phyloP scores from a whole-genome alignment of 2,329 filamentous ascomycete genomes.

The Biscogniauxia mediterranea region DNA sequence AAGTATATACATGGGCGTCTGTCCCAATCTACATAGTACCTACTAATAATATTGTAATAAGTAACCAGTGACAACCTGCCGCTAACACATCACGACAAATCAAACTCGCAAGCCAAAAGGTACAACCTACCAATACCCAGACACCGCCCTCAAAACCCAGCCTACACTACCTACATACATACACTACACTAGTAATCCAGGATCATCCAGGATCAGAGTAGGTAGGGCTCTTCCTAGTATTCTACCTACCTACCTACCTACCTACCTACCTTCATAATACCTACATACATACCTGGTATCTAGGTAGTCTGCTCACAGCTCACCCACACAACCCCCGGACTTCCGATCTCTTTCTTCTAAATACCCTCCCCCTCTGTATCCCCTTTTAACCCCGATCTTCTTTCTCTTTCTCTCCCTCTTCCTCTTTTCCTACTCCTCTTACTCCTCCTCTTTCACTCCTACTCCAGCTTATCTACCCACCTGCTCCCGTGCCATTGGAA shows the following conservation, averaged over 20 bases:
- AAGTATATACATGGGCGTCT: no score
- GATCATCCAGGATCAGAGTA: no score
- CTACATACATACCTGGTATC: no score
- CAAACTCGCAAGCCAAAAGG: constrained; percentile 2
- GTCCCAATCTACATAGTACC: no score
- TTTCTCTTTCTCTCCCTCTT: constrained; percentile 3
- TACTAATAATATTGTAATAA: no score
- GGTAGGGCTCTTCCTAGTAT: neutral
- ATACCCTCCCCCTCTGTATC: constrained; percentile 3
- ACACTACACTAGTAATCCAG: no score
- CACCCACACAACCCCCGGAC: constrained; percentile 18
- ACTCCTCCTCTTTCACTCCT: constrained; percentile 1
- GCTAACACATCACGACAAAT: neutral
- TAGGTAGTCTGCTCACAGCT: no score
- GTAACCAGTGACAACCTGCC: no score
- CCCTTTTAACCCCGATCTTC: neutral
- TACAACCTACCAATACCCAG: neutral
- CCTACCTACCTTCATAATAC: no score
- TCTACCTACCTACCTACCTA: no score
- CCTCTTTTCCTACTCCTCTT: constrained; percentile 11
- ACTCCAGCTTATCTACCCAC: neutral
- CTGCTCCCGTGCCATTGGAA: neutral
- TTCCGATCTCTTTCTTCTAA: constrained; percentile 22
- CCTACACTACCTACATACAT: no score
- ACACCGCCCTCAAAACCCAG: no score